Conservation (phyloP, 1,284 basidiomycete species). For the Leccinum fallax region DNA sequence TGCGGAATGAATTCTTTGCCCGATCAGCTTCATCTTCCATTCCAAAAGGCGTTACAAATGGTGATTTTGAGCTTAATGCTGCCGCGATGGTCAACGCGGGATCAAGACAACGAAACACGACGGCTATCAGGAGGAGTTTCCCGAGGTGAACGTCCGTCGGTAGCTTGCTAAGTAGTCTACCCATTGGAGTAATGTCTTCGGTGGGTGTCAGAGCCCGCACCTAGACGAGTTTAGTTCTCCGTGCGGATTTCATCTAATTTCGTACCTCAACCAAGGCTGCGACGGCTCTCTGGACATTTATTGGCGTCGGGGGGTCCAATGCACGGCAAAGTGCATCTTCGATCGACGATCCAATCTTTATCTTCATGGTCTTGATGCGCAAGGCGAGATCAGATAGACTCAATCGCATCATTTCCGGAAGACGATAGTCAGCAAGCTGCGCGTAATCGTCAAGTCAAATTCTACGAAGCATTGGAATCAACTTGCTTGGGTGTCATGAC, state of each 20-base stretch:
- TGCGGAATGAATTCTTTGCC: conserved; percentile 81
- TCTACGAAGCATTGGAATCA: conserved; percentile 31
- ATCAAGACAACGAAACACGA: conserved; percentile 89
- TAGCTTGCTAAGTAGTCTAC: conserved; percentile 86
- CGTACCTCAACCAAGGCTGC: conserved; percentile 88
- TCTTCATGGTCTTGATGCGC: conserved; percentile 96
- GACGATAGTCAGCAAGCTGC: conserved; percentile 88
- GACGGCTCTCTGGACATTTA: conserved; percentile 93
- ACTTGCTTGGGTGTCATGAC: conserved; percentile 76
- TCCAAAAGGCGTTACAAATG: conserved; percentile 90
- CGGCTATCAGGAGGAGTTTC: conserved; percentile 89
- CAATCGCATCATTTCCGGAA: conserved; percentile 95
- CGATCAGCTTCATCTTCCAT: conserved; percentile 86
- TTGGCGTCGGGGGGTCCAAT: conserved; percentile 84
- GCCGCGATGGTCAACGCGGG: conserved; percentile 96
- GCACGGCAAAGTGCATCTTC: conserved; percentile 90
- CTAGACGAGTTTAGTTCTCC: conserved; percentile 38
- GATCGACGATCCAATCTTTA: conserved; percentile 85
- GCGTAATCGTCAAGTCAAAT: conserved; percentile 13
- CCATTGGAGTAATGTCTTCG: conserved; percentile 97
- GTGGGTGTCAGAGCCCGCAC: conserved; percentile 82
- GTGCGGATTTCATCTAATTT: background rate
- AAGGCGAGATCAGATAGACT: conserved; percentile 94
- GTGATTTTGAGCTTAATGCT: conserved; percentile 90
- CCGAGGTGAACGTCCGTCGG: conserved; percentile 97